Conservation (phyloP, 2,329 filamentous ascomycete species). For the Arthroderma uncinatum region DNA sequence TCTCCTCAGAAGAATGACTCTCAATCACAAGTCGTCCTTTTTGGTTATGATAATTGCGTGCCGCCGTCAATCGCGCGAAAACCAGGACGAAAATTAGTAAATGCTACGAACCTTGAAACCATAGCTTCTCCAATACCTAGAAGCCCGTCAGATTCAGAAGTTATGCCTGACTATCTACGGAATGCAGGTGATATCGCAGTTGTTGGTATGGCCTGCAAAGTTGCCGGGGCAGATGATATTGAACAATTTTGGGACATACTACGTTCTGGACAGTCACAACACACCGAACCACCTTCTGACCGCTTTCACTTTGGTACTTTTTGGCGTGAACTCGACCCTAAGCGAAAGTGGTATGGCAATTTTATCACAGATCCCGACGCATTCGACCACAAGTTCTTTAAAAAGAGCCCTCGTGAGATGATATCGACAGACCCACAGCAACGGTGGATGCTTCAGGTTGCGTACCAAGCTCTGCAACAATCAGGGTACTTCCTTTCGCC, state of each 20-base stretch:
- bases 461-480: slow-evolving; percentile 14
- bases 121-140: not conserved
- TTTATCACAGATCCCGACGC: slow-evolving; percentile 16
- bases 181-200: slow-evolving; percentile 6
- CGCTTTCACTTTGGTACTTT: slow-evolving; percentile 10
- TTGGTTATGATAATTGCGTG: slow-evolving; percentile 30
- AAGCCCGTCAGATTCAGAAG: not conserved
- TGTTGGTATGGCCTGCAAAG: slow-evolving; percentile 8
- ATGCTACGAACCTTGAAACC: slow-evolving; percentile 4
- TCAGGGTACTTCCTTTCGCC: slow-evolving; percentile 9
- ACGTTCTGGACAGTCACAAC: slow-evolving; percentile 1
- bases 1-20: slow-evolving; percentile 8
- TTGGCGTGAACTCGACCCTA: slow-evolving; percentile 6
- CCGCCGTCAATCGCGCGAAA: slow-evolving; percentile 24
- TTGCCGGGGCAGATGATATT: slow-evolving; percentile 7
- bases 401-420: slow-evolving; percentile 14
- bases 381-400: slow-evolving; percentile 25
- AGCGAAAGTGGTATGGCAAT: slow-evolving; percentile 14
- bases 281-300: slow-evolving; percentile 8
- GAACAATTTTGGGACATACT: slow-evolving; percentile 10
- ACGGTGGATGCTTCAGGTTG: slow-evolving; percentile 15
- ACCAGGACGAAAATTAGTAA: slow-evolving; percentile 13
- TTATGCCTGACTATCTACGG: not conserved
- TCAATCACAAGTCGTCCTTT: slow-evolving; percentile 20
- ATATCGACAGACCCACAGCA: slow-evolving; percentile 19